phyloP scores from a whole-genome alignment of 805 yeast genomes.

The Candida oleophila region DNA sequence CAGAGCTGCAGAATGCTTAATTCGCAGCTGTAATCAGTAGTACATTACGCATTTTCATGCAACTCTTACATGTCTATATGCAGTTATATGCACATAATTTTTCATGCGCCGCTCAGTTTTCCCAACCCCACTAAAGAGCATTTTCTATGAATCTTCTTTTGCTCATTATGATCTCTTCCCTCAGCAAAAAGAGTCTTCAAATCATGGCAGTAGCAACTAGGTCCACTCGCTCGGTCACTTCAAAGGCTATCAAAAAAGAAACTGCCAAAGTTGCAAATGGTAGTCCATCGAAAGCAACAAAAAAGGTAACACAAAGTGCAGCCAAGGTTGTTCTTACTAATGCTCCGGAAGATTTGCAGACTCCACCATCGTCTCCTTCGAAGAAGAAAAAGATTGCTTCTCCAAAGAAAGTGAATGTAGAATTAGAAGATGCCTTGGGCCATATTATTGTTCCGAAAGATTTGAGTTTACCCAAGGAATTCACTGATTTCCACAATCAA shows the following conservation, averaged over 20 bases:
- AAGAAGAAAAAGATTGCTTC: neutral
- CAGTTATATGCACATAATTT: too few species aligned
- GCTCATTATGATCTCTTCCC: neutral
- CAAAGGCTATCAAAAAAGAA: neutral
- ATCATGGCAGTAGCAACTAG: neutral
- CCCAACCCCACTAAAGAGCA: too few species aligned
- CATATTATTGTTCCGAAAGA: constrained; percentile 14
- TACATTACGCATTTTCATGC: too few species aligned
- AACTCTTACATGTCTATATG: too few species aligned
- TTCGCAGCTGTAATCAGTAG: too few species aligned
- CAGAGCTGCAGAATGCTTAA: too few species aligned
- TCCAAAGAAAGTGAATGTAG: constrained; percentile 6
- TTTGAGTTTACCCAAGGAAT: constrained; percentile 25
- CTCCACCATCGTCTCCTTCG: constrained; percentile 1
- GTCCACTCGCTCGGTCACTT: neutral
- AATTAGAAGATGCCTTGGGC: constrained; percentile 16
- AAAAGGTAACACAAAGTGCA: neutral
- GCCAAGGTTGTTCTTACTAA: neutral
- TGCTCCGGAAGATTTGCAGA: neutral
- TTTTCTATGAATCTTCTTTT: too few species aligned
- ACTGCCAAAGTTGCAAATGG: neutral
- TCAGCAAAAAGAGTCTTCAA: neutral
- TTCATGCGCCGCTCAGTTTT: too few species aligned
- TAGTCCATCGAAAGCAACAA: neutral
- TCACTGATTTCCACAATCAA: constrained; percentile 28